Evolutionary conservation across 345 rosid species (phyloP), one percentile per base, ranked within the genome.

Genomic region (Eucalyptus tenuipes): DNA sequence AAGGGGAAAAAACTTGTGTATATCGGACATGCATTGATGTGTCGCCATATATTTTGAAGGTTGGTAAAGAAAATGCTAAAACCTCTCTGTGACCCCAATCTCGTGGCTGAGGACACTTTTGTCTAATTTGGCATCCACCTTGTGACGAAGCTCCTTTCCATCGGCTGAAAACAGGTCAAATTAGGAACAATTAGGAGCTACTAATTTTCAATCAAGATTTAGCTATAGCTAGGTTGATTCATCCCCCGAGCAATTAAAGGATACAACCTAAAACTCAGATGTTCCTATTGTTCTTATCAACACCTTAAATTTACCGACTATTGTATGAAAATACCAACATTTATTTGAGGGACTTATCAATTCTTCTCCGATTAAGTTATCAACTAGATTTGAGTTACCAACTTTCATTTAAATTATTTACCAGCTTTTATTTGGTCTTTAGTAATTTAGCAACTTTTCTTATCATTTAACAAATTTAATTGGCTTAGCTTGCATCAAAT

Each of bases 21-120:
- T 59, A 59, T 59, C n/a, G 40, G 40, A 66, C 40, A 66, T 66
- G 79, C 79, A 31, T 5, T 31, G 1, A 15, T 71, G 1, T 33
- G 18, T 55, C 61, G 27, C 61, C 61, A 55, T 55, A 55, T 55
- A 55, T 55, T 55, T 55, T 22, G 61, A 55, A 37, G 81, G 44
- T 18, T 33, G 44, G 24, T 71, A 17, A 71, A 17, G 25, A 71
- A 68, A 71, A 8, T 33, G 81, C 44, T 71, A 33, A 1, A 33
- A 85, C 94, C 90, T 91, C 49, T 47, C 13, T 12, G 94, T 91
- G 48, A 91, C 88, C 45, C 92, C 92, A 6, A 93, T 44, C 25
- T 93, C 94, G 57, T 93, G 94, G 87, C 82, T 68, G 37, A 93
- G 75, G 13, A 85, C 48, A 59, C 92, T 88, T 44, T 85, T 88